These are phyloP conservation scores for Coemansia sp. DNA, from an alignment of 192 early-diverging fungal genomes.

Conservation along the genomic window DNA sequence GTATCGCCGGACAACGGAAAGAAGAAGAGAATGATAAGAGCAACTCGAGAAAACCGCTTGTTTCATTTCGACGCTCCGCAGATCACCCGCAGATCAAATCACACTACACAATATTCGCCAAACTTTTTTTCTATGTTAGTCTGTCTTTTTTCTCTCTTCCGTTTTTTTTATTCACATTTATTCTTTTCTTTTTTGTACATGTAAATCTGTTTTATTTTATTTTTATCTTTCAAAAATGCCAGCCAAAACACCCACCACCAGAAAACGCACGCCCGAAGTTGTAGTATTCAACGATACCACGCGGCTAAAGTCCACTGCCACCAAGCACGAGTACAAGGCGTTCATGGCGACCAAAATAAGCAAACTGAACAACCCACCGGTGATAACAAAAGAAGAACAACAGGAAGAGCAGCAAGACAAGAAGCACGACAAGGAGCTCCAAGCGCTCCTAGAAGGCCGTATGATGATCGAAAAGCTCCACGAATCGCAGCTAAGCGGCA, in stretches of 20 bases:
- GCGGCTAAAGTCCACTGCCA: conserved; percentile 6
- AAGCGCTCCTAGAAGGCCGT: conserved; percentile 32
- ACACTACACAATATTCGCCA: too few relatives aligned
- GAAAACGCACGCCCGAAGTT: conserved; percentile 29
- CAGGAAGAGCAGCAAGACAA: conserved; percentile 54
- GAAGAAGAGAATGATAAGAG: too few relatives aligned
- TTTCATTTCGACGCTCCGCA: too few relatives aligned
- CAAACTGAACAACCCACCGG: conserved; percentile 75
- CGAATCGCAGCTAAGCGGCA: conserved; percentile 44
- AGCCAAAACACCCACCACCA: neutral
- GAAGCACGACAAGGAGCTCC: conserved; percentile 32
- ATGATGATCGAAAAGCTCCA: conserved; percentile 46
- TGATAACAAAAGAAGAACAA: conserved; percentile 74
- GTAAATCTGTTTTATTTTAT: neutral
- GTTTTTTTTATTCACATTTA: neutral
- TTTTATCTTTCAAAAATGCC: conserved; percentile 7
- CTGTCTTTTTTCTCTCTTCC: too few relatives aligned
- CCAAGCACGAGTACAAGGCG: conserved; percentile 37
- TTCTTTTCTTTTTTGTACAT: neutral
- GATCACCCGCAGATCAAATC: too few relatives aligned
- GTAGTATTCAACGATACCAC: conserved; percentile 32
- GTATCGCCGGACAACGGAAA: too few relatives aligned
- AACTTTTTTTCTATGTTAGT: too few relatives aligned
- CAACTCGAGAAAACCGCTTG: too few relatives aligned
- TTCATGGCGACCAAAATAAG: conserved; percentile 56